Evolutionary conservation across 2,329 filamentous ascomycete species (phyloP).

Genomic region (Sporothrix brunneoviolacea): DNA sequence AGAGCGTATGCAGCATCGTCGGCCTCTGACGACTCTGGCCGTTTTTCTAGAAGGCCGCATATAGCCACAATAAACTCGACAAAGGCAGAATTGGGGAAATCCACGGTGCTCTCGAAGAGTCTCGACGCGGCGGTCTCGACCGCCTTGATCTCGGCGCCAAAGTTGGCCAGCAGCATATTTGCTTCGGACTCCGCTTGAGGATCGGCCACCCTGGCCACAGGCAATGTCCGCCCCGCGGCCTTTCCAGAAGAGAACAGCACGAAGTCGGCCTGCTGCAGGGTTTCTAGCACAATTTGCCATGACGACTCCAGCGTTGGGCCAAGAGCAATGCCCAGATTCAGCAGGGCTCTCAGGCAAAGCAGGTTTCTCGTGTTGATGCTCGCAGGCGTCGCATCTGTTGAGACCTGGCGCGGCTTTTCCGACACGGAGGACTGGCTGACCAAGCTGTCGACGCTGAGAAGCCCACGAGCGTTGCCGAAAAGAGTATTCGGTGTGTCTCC

Average conservation of each 20-base stretch:
- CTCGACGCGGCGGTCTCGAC: conserved; percentile 83
- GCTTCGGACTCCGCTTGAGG: conserved; percentile 45
- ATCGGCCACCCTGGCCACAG: conserved; percentile 40
- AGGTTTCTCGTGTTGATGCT: conserved; percentile 82
- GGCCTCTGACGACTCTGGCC: conserved; percentile 22
- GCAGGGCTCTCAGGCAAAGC: conserved; percentile 77
- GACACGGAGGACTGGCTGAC: conserved; percentile 50
- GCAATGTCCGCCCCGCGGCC: conserved; percentile 44
- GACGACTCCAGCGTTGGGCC: conserved; percentile 78
- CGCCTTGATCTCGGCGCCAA: conserved; percentile 74
- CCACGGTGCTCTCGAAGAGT: conserved; percentile 83
- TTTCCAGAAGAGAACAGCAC: conserved; percentile 64
- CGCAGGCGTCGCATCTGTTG: conserved; percentile 45
- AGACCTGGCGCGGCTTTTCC: conserved; percentile 55
- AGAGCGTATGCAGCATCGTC: too few species aligned
- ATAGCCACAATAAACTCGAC: conserved; percentile 69
- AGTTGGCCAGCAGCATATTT: conserved; percentile 52
- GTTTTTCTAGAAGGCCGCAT: conserved; percentile 57
- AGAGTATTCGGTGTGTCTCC: conserved; percentile 51
- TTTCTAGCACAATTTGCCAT: conserved; percentile 89
- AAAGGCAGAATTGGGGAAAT: conserved; percentile 82
- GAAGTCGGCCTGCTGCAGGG: conserved; percentile 85
- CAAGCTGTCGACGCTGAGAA: conserved; percentile 68
- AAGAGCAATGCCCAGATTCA: conserved; percentile 93
- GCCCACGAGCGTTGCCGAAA: conserved; percentile 62